Conservation (phyloP, 225 moss, liverwort and hornwort genomes). For the Thuidium tamariscinum region DNA sequence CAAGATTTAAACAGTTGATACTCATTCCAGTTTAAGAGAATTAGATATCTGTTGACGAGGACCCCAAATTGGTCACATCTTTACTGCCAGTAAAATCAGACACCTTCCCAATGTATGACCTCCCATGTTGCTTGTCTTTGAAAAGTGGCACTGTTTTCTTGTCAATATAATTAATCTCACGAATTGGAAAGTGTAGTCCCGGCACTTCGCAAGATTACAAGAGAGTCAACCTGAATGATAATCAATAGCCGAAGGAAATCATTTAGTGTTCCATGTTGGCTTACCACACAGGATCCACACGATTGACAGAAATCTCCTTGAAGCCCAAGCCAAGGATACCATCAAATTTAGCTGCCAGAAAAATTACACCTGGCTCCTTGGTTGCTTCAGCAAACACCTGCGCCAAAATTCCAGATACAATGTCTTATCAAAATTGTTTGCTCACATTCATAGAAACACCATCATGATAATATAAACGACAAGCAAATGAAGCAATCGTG, state of each 20-base stretch:
- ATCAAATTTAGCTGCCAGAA: constrained; percentile 85
- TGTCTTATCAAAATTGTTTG: neutral
- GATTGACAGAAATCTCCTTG: constrained; percentile 79
- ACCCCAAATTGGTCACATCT: neutral
- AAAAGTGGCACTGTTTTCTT: neutral
- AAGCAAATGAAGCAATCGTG: neutral
- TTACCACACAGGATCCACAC: constrained; percentile 74
- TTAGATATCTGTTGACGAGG: neutral
- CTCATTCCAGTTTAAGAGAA: neutral
- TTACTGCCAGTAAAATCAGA: neutral
- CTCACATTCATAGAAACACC: neutral
- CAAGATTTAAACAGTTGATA: neutral
- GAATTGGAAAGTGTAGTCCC: neutral
- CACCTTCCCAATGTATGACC: neutral
- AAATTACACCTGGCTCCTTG: constrained; percentile 61
- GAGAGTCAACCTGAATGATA: neutral
- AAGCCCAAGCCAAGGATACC: constrained; percentile 87
- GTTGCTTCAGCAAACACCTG: constrained; percentile 34
- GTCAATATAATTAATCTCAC: neutral
- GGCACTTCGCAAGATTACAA: neutral
- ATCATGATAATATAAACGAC: neutral
- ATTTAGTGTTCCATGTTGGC: neutral
- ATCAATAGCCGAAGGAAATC: neutral
- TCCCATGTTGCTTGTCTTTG: neutral
- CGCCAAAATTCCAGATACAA: neutral